phyloP scores from a whole-genome alignment of 2,329 filamentous ascomycete species.

The Teratosphaeria epicoccoides region DNA sequence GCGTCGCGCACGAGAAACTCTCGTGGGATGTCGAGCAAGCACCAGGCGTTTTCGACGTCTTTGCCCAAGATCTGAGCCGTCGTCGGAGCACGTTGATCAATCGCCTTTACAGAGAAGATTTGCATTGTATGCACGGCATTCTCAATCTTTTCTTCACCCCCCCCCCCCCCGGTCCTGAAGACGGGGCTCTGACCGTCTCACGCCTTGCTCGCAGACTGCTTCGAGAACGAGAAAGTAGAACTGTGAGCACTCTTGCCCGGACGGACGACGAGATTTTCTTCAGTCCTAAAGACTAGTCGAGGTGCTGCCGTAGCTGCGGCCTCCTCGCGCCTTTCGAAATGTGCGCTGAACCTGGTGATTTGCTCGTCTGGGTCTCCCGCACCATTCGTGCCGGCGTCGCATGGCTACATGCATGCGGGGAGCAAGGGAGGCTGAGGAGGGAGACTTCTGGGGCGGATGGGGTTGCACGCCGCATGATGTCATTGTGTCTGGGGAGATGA shows the following conservation, averaged over 20 bases:
- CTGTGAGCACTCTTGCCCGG: neutral
- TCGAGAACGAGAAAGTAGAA: conserved; percentile 2
- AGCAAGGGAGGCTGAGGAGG: conserved; percentile 1
- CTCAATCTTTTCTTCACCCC: neutral
- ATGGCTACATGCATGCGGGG: neutral
- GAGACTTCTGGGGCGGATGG: neutral
- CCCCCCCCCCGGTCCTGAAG: neutral
- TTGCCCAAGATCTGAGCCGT: neutral
- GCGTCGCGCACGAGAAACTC: neutral
- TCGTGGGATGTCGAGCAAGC: neutral
- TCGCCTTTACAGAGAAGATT: neutral
- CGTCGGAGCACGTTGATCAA: neutral
- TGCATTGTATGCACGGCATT: neutral
- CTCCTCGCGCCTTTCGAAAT: conserved; percentile 1
- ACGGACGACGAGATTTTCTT: neutral
- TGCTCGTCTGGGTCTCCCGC: conserved; percentile 20
- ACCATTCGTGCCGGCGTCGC: conserved; percentile 32
- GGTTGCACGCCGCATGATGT: conserved; percentile 2
- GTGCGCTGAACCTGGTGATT: conserved; percentile 6
- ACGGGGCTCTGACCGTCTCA: neutral
- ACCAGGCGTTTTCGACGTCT: neutral
- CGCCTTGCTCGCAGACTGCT: neutral
- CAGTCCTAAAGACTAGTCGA: neutral
- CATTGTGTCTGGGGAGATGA: neutral
- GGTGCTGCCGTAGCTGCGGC: neutral